Percentiles rank a stretch among this genome's conserved stretches.
Conservation (phyloP, 768 basidiomycete genomes). For the Neoboletus magnificus region DNA sequence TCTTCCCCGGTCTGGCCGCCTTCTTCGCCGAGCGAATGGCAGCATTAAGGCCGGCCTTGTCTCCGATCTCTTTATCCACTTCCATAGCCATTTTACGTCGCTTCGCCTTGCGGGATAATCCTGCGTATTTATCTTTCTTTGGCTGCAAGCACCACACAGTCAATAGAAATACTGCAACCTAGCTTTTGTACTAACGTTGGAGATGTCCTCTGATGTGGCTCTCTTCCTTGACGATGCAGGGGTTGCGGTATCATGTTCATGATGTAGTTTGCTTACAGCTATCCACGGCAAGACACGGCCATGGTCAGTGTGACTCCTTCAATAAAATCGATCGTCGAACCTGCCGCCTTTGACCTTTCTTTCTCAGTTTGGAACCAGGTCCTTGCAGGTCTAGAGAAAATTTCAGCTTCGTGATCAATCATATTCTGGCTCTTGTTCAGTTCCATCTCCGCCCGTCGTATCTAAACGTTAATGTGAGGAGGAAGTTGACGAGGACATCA, state of each 20-base stretch:
- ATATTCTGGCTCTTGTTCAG: constrained; percentile 92
- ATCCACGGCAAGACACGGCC: neutral
- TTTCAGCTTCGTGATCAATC: constrained; percentile 90
- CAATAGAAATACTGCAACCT: neutral
- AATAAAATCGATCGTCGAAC: constrained; percentile 37
- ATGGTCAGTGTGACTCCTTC: constrained; percentile 5
- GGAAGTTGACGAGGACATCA: neutral
- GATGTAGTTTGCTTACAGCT: constrained; percentile 76
- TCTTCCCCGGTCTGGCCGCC: constrained; percentile 67
- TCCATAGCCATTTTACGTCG: constrained; percentile 84
- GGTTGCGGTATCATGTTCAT: constrained; percentile 53
- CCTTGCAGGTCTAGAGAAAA: constrained; percentile 87
- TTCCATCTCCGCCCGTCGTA: constrained; percentile 94
- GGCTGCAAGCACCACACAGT: constrained; percentile 41
- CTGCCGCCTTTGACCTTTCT: constrained; percentile 78
- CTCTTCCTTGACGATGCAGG: constrained; percentile 40
- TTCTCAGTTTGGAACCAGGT: constrained; percentile 97
- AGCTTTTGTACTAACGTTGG: constrained; percentile 38
- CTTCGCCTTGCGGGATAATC: constrained; percentile 84
- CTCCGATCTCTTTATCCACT: constrained; percentile 64
- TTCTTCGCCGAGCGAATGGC: constrained; percentile 90
- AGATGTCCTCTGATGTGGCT: constrained; percentile 27
- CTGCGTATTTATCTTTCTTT: constrained; percentile 74
- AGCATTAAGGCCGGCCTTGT: constrained; percentile 54
- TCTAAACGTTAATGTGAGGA: constrained; percentile 40